A percentile compares a stretch with the other conserved stretches of the same genome.
These are phyloP conservation scores for Pisolithus marmoratus DNA, from an alignment of 768 basidiomycete genomes.

Conservation along the genomic window DNA sequence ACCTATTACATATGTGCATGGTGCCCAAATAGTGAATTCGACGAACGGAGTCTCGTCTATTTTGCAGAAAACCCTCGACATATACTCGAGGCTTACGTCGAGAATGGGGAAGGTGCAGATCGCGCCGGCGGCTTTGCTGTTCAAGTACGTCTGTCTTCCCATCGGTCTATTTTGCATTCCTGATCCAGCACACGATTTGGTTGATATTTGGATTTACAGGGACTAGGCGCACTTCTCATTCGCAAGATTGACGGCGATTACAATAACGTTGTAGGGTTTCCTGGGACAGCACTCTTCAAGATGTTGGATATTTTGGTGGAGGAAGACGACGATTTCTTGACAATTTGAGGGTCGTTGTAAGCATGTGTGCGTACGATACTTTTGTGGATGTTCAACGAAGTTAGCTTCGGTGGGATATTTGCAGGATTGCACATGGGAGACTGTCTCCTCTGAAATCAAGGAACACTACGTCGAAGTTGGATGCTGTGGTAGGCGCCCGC, in stretches of 20 bases:
- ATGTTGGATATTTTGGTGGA: slow-evolving; percentile 64
- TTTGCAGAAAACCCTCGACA: slow-evolving; percentile 59
- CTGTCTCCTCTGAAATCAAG: too few species aligned
- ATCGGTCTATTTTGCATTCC: slow-evolving; percentile 23
- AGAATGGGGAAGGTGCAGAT: slow-evolving; percentile 79
- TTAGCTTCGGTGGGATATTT: too few species aligned
- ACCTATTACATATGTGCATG: not conserved
- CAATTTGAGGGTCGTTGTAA: slow-evolving; percentile 5
- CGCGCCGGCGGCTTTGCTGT: slow-evolving; percentile 93
- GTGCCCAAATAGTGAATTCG: slow-evolving; percentile 53
- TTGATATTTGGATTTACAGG: slow-evolving; percentile 36
- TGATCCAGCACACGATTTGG: not conserved
- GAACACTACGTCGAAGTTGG: too few species aligned
- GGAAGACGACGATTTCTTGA: slow-evolving; percentile 71
- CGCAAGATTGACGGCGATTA: slow-evolving; percentile 87
- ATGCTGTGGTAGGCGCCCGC: too few species aligned
- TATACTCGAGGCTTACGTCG: slow-evolving; percentile 72
- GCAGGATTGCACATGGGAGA: too few species aligned
- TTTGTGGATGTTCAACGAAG: too few species aligned
- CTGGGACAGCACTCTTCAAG: slow-evolving; percentile 78
- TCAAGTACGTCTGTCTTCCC: slow-evolving; percentile 41
- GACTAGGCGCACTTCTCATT: slow-evolving; percentile 74
- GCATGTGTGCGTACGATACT: too few species aligned
- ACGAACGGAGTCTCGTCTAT: slow-evolving; percentile 75
- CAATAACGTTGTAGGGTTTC: slow-evolving; percentile 90